Conservation (phyloP, 352 stramenopile species). For the Phytophthora brassicae region DNA sequence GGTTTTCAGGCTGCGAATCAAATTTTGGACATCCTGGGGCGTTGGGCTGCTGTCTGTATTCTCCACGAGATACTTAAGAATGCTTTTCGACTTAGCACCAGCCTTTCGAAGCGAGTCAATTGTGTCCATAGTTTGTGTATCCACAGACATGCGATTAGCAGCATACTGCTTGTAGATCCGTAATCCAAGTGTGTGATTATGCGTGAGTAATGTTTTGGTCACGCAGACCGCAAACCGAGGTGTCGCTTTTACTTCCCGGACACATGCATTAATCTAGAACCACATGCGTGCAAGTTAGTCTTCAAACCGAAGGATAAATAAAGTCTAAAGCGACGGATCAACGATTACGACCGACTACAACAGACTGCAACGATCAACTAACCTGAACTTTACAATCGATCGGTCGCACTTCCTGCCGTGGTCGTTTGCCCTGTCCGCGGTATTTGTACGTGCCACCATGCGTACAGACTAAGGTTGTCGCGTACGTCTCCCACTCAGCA, state of each 20-base stretch:
- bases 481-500: not conserved
- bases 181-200: not conserved
- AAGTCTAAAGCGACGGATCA: not conserved
- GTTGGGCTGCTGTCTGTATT: not conserved
- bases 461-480: not conserved
- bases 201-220: not conserved
- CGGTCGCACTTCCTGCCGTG: not conserved
- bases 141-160: not conserved
- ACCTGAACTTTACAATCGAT: not conserved
- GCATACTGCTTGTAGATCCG: not conserved
- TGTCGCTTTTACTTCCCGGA: not conserved
- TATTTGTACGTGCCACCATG: not conserved
- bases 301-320: not conserved
- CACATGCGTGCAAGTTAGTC: not conserved
- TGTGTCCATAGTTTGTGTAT: not conserved
- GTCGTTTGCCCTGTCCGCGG: not conserved
- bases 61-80: not conserved
- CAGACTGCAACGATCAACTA: not conserved
- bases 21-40: not conserved
- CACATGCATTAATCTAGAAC: not conserved
- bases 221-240: not conserved
- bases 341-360: not conserved
- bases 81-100: not conserved
- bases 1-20: not conserved
- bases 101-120: not conserved